These are phyloP conservation scores for Scheffersomyces stambukii DNA, from an alignment of 1,139 yeast species.

Conservation along the genomic window DNA sequence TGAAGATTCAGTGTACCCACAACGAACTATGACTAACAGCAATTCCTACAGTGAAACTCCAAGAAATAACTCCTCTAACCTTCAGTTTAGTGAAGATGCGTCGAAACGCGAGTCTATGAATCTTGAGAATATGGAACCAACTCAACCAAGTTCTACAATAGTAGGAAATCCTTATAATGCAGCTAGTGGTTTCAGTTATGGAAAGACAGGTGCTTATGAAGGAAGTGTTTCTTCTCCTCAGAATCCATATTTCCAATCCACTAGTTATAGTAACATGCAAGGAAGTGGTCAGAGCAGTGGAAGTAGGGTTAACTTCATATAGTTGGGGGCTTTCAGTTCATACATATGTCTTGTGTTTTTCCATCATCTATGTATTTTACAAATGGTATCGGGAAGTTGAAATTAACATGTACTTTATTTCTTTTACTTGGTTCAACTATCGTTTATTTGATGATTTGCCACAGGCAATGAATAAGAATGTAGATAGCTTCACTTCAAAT, in stretches of 20 bases:
- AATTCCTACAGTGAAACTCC: not conserved
- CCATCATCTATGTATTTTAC: too few relatives aligned
- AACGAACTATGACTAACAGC: not conserved
- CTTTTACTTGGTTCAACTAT: too few relatives aligned
- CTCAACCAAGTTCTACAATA: conserved; percentile 42
- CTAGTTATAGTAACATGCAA: conserved; percentile 7
- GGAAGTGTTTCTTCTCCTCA: conserved; percentile 9
- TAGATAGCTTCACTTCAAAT: too few relatives aligned
- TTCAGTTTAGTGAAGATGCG: conserved; percentile 10
- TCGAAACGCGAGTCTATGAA: conserved; percentile 32
- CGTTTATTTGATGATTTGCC: too few relatives aligned
- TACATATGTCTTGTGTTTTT: conserved; percentile 1
- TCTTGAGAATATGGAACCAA: conserved; percentile 37
- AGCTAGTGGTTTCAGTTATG: conserved; percentile 9
- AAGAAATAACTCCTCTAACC: not conserved
- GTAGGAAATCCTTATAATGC: conserved; percentile 41
- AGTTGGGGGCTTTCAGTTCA: conserved; percentile 2
- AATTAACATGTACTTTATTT: too few relatives aligned
- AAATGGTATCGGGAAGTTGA: too few relatives aligned
- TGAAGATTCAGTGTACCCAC: conserved; percentile 15
- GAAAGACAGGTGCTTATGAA: conserved; percentile 9
- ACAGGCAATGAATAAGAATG: too few relatives aligned
- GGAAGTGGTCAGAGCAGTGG: conserved; percentile 5
- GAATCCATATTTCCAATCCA: conserved; percentile 6
- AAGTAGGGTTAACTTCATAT: conserved; percentile 19